These are phyloP conservation scores for Cercospora berteroae DNA, from an alignment of 2,329 filamentous ascomycete species.

Conservation along the genomic window DNA sequence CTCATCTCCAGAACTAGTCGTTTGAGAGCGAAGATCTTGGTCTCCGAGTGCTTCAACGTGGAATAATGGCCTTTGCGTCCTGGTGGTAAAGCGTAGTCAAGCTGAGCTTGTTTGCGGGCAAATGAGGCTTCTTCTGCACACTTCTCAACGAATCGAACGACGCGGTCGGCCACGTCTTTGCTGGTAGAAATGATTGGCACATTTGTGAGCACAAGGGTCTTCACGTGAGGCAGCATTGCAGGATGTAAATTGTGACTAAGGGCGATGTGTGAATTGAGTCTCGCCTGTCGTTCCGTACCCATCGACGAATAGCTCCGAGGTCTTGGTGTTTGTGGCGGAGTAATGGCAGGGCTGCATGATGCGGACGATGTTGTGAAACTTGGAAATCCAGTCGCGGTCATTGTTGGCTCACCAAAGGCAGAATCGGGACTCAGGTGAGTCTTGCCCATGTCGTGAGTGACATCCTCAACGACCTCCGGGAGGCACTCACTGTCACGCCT, in stretches of 20 bases:
- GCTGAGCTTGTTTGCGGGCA: constrained; percentile 52
- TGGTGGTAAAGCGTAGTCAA: constrained; percentile 60
- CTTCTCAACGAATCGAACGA: constrained; percentile 56
- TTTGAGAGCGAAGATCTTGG: constrained; percentile 52
- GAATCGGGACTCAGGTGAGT: constrained; percentile 26
- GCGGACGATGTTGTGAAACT: constrained; percentile 8
- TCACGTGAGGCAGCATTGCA: constrained; percentile 54
- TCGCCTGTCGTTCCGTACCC: constrained; percentile 30
- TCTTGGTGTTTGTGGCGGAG: constrained; percentile 17
- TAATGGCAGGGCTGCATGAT: constrained; percentile 3
- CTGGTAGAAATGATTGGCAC: constrained; percentile 44
- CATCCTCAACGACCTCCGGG: constrained; percentile 45
- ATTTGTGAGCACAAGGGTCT: constrained; percentile 57
- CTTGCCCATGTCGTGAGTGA: constrained; percentile 19
- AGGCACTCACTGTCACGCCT: constrained; percentile 47
- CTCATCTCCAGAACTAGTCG: constrained; percentile 58
- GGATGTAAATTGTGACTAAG: constrained; percentile 48
- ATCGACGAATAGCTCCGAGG: constrained; percentile 35
- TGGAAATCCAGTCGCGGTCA: constrained; percentile 10
- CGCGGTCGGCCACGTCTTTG: constrained; percentile 44
- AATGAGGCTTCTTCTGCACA: constrained; percentile 57
- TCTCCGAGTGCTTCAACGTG: constrained; percentile 43
- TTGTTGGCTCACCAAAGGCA: constrained; percentile 21
- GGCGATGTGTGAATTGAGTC: constrained; percentile 29
- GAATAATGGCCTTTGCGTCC: constrained; percentile 52